Evolutionary conservation across 176 grass and related monocot genomes (phyloP).

Genomic region (Rhipidocladum racemiflorum): DNA sequence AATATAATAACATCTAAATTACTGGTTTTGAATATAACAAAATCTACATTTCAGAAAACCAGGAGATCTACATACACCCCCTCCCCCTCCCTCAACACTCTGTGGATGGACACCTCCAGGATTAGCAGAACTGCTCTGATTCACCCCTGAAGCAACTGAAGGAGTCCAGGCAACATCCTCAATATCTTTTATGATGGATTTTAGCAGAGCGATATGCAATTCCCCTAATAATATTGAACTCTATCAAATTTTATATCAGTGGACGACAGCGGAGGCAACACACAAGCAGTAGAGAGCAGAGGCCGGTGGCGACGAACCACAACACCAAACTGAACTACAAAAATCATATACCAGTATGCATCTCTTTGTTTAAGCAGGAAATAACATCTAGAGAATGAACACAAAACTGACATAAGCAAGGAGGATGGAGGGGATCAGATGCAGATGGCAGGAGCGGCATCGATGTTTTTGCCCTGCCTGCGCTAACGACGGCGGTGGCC

Average conservation of each 20-base stretch:
- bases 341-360: too few species aligned
- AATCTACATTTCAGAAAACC: neutral
- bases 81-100: slow-evolving; percentile 88
- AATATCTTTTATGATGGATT: slow-evolving; percentile 94
- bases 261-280: too few species aligned
- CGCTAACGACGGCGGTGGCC: too few species aligned
- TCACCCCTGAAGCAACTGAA: slow-evolving; percentile 63
- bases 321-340: too few species aligned
- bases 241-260: slow-evolving; percentile 43
- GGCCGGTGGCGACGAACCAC: too few species aligned
- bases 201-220: slow-evolving; percentile 77
- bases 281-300: too few species aligned
- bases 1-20: neutral
- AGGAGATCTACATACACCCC: slow-evolving; percentile 43
- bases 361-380: too few species aligned
- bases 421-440: too few species aligned
- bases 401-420: too few species aligned
- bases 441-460: too few species aligned
- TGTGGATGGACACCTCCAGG: slow-evolving; percentile 79
- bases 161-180: slow-evolving; percentile 83
- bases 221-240: slow-evolving; percentile 87
- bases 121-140: slow-evolving; percentile 67
- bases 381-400: too few species aligned
- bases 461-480: too few species aligned
- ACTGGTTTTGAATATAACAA: slow-evolving; percentile 3